Evolutionary conservation across 352 stramenopile species (phyloP), one percentile per base, ranked within the genome.

Genomic region (Pythium guiyangense): DNA sequence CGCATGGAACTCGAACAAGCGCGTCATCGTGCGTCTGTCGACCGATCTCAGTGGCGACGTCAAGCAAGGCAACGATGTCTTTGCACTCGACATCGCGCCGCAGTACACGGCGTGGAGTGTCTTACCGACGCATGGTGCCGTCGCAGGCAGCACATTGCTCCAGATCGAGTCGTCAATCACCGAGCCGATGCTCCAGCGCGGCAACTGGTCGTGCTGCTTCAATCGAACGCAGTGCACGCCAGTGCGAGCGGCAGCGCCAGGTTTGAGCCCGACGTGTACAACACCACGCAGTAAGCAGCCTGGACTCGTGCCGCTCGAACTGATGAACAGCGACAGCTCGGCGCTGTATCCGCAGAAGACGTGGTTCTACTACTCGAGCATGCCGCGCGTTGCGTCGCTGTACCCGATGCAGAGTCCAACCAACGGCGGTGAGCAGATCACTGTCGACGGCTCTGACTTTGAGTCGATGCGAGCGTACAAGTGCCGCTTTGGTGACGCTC

Each of bases 171-270:
- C 52, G 6, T 25, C 47, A 4, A 37, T 47, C 10, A 25, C 1
- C 20, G 17, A 35, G 3, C 15, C n/a, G 4, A 20, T 11, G 1
- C 37, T 60, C 9, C 31, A 27, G 27, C 47, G 17, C n/a, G 31
- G 27, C 12, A 63, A 57, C 6, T 77, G 70, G 70, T 62, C 48
- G 5, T 83, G 70, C 63, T 78, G 70, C 34, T 83, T 83, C 10
- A 66, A 63, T 35, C 46, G 56, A 11, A 53, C 59, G 6, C 37
- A 20, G 43, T 82, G 67, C 49, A 65, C 52, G 31, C 18, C n/a
- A 26, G 11, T 73, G 8, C 57, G 8, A 63, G 29, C 48, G 50
- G 47, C 6, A 29, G 31, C 14, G 8, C 2, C 31, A 20, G 15
- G 39, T 39, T 50, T 37, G 0, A 20, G 20, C 25, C 27, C 73